These are phyloP conservation scores for Cubamyces lactineus DNA, from an alignment of 768 basidiomycete species.

Conservation along the genomic window DNA sequence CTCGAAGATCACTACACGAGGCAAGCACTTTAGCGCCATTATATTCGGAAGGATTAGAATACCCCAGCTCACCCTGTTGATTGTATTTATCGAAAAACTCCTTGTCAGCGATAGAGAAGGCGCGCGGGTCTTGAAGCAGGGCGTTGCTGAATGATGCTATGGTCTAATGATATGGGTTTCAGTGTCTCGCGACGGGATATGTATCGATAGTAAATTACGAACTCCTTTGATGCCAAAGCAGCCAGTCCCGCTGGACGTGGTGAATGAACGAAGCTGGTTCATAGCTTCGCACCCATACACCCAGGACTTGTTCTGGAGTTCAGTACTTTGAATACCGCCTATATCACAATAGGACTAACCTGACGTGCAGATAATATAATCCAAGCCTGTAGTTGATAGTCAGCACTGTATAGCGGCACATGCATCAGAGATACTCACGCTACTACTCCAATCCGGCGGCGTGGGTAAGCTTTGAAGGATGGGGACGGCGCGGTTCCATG, in stretches of 20 bases:
- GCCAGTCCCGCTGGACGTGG: neutral
- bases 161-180: constrained; percentile 17
- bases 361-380: neutral
- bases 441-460: constrained; percentile 6
- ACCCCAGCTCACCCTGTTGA: constrained; percentile 25
- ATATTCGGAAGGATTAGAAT: neutral
- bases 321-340: neutral
- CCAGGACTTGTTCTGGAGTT: neutral
- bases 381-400: constrained; percentile 23
- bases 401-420: neutral
- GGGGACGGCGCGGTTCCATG: constrained; percentile 3
- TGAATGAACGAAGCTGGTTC: neutral
- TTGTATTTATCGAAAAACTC: constrained; percentile 31
- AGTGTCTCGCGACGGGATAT: neutral
- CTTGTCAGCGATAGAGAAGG: constrained; percentile 28
- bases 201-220: neutral
- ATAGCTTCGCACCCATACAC: neutral
- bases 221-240: neutral
- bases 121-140: constrained; percentile 33
- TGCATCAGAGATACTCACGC: constrained; percentile 1
- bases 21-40: no score
- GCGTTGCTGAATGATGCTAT: constrained; percentile 30
- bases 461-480: neutral
- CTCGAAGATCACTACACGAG: constrained; percentile 30
- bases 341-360: neutral